A percentile compares a stretch with the other conserved stretches of the same genome.
Conservation (phyloP, 2,329 filamentous ascomycete species). For the Geosmithia flava region DNA sequence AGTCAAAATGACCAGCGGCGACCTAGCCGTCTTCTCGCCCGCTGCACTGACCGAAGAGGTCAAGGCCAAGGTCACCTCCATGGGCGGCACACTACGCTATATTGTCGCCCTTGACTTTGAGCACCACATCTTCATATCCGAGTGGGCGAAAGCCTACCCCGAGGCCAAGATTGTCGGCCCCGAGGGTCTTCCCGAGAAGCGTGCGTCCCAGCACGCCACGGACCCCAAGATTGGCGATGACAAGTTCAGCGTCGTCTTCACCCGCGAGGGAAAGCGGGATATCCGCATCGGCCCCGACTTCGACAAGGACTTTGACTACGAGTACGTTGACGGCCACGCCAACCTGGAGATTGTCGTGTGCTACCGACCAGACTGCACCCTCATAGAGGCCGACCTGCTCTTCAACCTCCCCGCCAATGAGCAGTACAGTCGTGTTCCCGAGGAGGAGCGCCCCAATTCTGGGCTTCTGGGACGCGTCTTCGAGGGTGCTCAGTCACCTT, state of each 20-base stretch:
- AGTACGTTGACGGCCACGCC: conserved; percentile 67
- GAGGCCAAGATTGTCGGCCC: conserved; percentile 70
- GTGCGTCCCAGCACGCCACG: conserved; percentile 40
- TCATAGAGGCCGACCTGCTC: conserved; percentile 82
- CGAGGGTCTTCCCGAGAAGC: conserved; percentile 74
- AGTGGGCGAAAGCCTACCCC: conserved; percentile 74
- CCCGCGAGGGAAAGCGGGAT: conserved; percentile 35
- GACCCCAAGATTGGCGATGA: conserved; percentile 34
- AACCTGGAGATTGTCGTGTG: conserved; percentile 85
- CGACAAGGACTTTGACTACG: conserved; percentile 73
- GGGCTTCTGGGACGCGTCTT: conserved; percentile 31
- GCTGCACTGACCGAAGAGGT: conserved; percentile 72
- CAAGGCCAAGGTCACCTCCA: conserved; percentile 45
- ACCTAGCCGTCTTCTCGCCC: conserved; percentile 83
- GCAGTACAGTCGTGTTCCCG: conserved; percentile 65
- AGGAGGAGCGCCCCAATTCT: conserved; percentile 13
- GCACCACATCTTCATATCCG: conserved; percentile 86
- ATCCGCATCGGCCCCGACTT: conserved; percentile 62
- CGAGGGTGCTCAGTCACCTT: conserved; percentile 44
- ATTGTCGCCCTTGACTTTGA: conserved; percentile 81
- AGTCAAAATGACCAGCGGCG: conserved; percentile 69
- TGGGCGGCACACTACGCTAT: conserved; percentile 65
- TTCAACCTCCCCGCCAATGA: conserved; percentile 86
- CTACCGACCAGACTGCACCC: conserved; percentile 63
- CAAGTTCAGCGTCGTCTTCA: conserved; percentile 57